Evolutionary conservation across 2,329 filamentous ascomycete species (phyloP).

Genomic region (Colletotrichum cereale): DNA sequence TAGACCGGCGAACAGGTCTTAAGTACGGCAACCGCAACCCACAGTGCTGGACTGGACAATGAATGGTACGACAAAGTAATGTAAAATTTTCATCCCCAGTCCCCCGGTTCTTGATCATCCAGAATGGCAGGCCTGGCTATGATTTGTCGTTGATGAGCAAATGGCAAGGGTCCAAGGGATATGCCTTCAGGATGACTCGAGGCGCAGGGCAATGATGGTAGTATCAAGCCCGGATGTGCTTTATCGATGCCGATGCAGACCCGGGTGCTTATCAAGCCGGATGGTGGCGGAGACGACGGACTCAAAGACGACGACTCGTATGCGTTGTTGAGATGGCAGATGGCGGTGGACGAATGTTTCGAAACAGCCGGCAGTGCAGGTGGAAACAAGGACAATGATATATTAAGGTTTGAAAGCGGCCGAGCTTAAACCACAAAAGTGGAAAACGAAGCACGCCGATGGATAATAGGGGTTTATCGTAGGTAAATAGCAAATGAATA

Average conservation of each 20-base stretch:
- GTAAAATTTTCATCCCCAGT: neutral
- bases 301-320: neutral
- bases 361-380: neutral
- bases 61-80: constrained; percentile 25
- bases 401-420: neutral
- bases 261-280: neutral
- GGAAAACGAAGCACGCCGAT: neutral
- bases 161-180: constrained; percentile 26
- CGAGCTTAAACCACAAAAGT: neutral
- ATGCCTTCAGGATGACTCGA: constrained; percentile 21
- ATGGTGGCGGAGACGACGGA: neutral
- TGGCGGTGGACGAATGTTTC: neutral
- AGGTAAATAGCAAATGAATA: neutral
- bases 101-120: constrained; percentile 4
- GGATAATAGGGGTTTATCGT: neutral
- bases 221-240: constrained; percentile 7
- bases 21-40: neutral
- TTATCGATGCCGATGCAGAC: constrained; percentile 13
- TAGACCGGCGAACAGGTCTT: constrained; percentile 14
- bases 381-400: neutral
- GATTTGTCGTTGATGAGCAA: constrained; percentile 13
- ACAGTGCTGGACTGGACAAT: constrained; percentile 7
- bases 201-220: neutral
- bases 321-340: neutral
- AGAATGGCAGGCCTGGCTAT: neutral